A percentile compares a stretch with the other conserved stretches of the same genome.
Evolutionary conservation across 805 yeast species (phyloP).

Genomic region (Candida caryicola): DNA sequence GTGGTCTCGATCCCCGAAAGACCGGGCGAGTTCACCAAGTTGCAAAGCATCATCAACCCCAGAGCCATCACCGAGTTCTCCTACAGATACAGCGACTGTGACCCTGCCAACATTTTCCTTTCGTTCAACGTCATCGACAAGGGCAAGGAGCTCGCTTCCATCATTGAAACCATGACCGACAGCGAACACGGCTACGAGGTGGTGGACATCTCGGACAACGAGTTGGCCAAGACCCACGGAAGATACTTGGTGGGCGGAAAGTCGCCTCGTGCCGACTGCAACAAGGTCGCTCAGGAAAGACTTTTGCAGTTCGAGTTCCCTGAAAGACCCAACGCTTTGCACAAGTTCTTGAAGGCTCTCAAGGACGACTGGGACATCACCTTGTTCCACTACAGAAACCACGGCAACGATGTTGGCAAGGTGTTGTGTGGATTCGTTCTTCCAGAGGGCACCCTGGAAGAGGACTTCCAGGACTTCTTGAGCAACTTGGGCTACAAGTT

Average conservation of each 20-base stretch:
- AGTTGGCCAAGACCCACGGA: conserved; percentile 94
- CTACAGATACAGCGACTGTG: conserved; percentile 63
- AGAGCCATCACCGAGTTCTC: conserved; percentile 92
- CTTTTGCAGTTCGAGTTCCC: conserved; percentile 90
- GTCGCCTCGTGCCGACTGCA: conserved; percentile 37
- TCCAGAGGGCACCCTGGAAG: conserved; percentile 62
- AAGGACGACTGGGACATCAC: conserved; percentile 87
- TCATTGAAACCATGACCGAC: conserved; percentile 55
- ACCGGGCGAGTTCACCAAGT: conserved; percentile 83
- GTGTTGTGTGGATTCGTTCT: conserved; percentile 87
- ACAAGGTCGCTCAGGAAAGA: conserved; percentile 64
- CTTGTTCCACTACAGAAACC: conserved; percentile 93
- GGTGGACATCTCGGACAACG: conserved; percentile 84
- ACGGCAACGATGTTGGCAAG: conserved; percentile 93
- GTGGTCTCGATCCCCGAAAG: conserved; percentile 86
- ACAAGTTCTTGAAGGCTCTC: conserved; percentile 69
- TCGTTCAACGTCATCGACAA: conserved; percentile 83
- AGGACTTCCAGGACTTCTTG: conserved; percentile 66
- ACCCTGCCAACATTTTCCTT: conserved; percentile 75
- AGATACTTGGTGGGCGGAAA: conserved; percentile 95
- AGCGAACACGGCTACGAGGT: conserved; percentile 65
- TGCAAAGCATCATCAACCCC: conserved; percentile 79
- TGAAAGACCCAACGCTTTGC: conserved; percentile 93
- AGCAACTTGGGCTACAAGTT: conserved; percentile 71
- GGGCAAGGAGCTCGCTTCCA: conserved; percentile 64